phyloP scores from a whole-genome alignment of 306 rosid species.

The Aeschynomene evenia region DNA sequence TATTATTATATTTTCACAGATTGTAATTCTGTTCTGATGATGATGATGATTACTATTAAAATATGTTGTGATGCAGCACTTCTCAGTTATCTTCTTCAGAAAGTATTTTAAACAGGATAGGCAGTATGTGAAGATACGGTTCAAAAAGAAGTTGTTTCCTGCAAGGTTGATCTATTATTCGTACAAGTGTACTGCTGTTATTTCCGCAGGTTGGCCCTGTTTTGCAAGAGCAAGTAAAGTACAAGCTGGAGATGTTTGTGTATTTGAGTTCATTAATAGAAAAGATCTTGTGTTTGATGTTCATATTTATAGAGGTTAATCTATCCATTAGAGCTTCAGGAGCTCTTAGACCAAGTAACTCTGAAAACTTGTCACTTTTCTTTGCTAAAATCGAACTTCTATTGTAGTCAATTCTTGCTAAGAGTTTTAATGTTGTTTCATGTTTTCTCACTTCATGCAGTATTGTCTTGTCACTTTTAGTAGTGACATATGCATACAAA shows the following conservation, averaged over 20 bases:
- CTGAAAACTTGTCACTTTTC: no score
- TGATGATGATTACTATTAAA: neutral
- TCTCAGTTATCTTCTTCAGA: neutral
- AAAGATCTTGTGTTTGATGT: neutral
- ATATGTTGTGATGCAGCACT: neutral
- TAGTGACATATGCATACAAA: no score
- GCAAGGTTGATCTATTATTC: neutral
- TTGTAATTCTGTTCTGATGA: neutral
- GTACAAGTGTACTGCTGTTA: no score
- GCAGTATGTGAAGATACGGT: neutral
- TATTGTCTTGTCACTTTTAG: no score
- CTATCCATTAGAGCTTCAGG: neutral
- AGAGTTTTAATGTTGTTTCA: neutral
- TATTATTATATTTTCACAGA: no score
- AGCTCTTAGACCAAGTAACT: no score
- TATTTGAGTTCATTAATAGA: conserved; percentile 5
- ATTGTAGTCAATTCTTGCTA: neutral
- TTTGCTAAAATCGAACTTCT: neutral
- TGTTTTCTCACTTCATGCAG: neutral
- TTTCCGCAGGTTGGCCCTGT: conserved; percentile 1
- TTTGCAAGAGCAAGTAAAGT: neutral
- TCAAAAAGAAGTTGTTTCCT: neutral
- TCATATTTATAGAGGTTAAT: neutral
- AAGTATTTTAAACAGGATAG: no score
- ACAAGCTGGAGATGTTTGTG: neutral